Evolutionary conservation across 305 asterid genomes (phyloP), one percentile per base, ranked within the genome.

Genomic region (Fraxinus sp.): DNA sequence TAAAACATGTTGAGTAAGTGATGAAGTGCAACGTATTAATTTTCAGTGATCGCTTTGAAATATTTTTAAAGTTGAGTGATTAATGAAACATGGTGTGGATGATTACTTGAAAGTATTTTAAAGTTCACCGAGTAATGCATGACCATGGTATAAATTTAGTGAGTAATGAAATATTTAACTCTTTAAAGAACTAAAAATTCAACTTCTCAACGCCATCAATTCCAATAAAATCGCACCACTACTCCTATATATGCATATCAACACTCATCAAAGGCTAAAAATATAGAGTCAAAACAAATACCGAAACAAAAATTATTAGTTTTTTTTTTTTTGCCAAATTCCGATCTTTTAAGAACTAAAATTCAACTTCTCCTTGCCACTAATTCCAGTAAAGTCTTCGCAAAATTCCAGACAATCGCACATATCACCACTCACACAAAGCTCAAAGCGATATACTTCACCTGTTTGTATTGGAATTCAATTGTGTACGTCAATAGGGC

Each of bases 401-500:
- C 32, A 62, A 62, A 62, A 62, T 2, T 22, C 30, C 33, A 62
- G 22, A 62, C 28, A 8, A 37, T 77, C 13, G 9, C 28, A 44
- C 39, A n/a, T 6, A 55, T n/a, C 66, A 55, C 66, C 66, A 55
- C 26, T n/a, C 66, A 18, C 26, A 55, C 26, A 24, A 85, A 77
- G 57, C 49, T 79, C 76, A 7, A 59, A 76, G 32, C 73, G 13
- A 18, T 9, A 78, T 2, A 6, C 11, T 70, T 74, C 74, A 88
- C 99, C 97, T 94, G 93, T 82, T 90, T 95, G 86, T 93, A 94
- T 81, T 89, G 94, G 35, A 93, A 86, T 79, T 93, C 91, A 85
- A 95, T 95, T 39, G 98, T 95, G 86, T 95, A 95, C 78, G 98
- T 90, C 49, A 95, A 92, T 83, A 91, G 94, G 87, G 89, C 86